These are phyloP conservation scores for Planoprotostelium fungivorum DNA, from an alignment of 78 protist genomes.

Conservation along the genomic window DNA sequence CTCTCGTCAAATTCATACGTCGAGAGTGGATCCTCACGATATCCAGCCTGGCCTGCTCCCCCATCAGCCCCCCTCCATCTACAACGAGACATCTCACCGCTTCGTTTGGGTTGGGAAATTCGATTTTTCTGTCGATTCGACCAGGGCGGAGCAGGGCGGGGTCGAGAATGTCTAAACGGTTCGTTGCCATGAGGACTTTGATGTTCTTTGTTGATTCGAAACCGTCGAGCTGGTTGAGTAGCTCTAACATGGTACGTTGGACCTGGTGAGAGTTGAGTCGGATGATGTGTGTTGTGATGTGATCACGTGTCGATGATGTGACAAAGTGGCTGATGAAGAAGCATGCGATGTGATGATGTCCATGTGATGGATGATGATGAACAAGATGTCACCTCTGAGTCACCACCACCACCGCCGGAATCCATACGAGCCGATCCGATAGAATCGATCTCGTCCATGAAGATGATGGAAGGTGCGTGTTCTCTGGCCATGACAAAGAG, in stretches of 20 bases:
- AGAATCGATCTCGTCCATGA: slow-evolving; percentile 99
- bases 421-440: slow-evolving; percentile 86
- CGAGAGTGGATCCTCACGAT: slow-evolving; percentile 98
- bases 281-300: no score
- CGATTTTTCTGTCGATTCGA: slow-evolving; percentile 98
- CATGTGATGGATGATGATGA: neutral
- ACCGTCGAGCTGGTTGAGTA: slow-evolving; percentile 99
- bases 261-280: no score
- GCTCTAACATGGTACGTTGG: slow-evolving; percentile 99
- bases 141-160: slow-evolving; percentile 99
- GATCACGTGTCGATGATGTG: no score
- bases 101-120: slow-evolving; percentile 77
- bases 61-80: no score
- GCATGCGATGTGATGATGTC: no score
- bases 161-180: slow-evolving; percentile 99
- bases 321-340: no score
- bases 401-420: slow-evolving; percentile 75
- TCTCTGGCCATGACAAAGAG: slow-evolving; percentile 99
- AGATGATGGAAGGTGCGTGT: slow-evolving; percentile 99
- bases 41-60: slow-evolving; percentile 91
- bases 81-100: slow-evolving; percentile 17
- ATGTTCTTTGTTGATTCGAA: slow-evolving; percentile 97
- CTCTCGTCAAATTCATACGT: slow-evolving; percentile 97
- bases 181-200: slow-evolving; percentile 99
- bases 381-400: slow-evolving; percentile 53